phyloP scores from a whole-genome alignment of 306 rosid species.

The Dalbergia oliveri region DNA sequence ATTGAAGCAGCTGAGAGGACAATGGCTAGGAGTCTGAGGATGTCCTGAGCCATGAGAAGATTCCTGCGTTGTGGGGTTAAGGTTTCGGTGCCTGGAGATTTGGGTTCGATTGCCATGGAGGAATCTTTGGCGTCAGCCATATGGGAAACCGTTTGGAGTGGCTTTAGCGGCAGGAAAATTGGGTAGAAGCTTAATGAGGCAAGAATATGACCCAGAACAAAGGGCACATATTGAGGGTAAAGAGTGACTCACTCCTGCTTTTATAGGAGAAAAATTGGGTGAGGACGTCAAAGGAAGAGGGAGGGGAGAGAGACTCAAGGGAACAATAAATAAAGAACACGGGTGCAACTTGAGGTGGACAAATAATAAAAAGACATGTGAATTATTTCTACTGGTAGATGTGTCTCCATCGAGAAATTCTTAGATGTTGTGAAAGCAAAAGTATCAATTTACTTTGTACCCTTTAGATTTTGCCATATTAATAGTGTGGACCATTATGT shows the following conservation, averaged over 20 bases:
- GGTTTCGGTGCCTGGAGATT: constrained; percentile 32
- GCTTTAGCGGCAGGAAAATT: neutral
- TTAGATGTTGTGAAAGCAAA: no score
- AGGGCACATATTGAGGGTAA: constrained; percentile 23
- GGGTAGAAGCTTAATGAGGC: neutral
- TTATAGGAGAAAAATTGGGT: constrained; percentile 23
- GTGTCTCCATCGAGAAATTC: no score
- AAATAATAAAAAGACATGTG: no score
- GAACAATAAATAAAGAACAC: no score
- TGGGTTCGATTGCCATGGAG: constrained; percentile 29
- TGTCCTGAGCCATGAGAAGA: constrained; percentile 44
- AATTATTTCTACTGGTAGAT: no score
- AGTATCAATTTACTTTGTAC: no score
- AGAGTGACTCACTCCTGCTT: neutral
- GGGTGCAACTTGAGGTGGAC: no score
- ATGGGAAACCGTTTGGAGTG: constrained; percentile 23
- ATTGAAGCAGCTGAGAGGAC: constrained; percentile 55
- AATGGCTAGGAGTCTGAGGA: constrained; percentile 62
- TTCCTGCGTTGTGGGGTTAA: constrained; percentile 2
- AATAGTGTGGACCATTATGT: no score
- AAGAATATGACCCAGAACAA: constrained; percentile 14
- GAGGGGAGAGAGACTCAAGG: neutral
- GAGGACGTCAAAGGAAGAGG: neutral
- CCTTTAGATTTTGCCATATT: no score
- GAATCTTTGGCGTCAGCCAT: constrained; percentile 44